Conservation (phyloP, 805 yeast species). For the Candida nanaspora region DNA sequence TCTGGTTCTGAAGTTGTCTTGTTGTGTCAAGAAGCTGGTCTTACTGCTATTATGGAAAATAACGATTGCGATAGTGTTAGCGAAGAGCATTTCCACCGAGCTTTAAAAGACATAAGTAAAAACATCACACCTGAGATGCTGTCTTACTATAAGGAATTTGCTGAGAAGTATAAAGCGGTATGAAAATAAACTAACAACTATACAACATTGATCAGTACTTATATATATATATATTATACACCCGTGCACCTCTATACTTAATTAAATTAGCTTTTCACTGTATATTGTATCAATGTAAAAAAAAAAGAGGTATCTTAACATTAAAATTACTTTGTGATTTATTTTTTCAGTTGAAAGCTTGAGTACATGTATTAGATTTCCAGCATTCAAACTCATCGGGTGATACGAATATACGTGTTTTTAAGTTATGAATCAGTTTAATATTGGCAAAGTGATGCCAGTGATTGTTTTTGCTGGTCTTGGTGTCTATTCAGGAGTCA, state of each 20-base stretch:
- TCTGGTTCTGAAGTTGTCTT: slow-evolving; percentile 95
- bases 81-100: slow-evolving; percentile 64
- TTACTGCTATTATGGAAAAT: slow-evolving; percentile 86
- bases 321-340: too few relatives aligned
- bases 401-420: too few relatives aligned
- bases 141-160: slow-evolving; percentile 58
- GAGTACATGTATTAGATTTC: too few relatives aligned
- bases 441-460: slow-evolving; percentile 14
- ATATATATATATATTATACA: too few relatives aligned
- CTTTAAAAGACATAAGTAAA: slow-evolving; percentile 57
- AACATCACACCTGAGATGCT: slow-evolving; percentile 87
- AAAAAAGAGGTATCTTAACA: too few relatives aligned
- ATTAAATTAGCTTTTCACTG: too few relatives aligned
- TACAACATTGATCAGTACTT: too few relatives aligned
- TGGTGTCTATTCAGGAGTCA: slow-evolving; percentile 48
- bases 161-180: slow-evolving; percentile 24
- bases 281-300: too few relatives aligned
- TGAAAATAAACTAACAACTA: neutral
- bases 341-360: too few relatives aligned
- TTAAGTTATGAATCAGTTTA: slow-evolving; percentile 7
- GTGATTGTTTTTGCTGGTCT: slow-evolving; percentile 21
- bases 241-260: neutral
- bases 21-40: slow-evolving; percentile 91
- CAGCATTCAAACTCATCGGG: too few relatives aligned
- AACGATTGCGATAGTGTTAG: slow-evolving; percentile 44